Conservation (phyloP, 176 grass and related monocot genomes). For the Cenchrus fungigraminus region DNA sequence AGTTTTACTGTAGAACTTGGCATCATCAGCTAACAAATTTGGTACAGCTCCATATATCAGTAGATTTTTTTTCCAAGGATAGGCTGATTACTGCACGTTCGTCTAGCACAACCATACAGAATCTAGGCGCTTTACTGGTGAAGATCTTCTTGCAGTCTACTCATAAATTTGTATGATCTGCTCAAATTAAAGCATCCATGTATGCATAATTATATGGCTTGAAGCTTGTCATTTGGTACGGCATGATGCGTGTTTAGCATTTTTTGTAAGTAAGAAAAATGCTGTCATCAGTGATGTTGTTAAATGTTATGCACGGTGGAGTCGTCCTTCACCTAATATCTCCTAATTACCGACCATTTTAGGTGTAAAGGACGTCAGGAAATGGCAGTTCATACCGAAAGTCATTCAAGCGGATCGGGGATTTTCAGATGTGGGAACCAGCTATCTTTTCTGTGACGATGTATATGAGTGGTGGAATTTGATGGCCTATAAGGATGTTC, state of each 20-base stretch:
- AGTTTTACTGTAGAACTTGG: neutral
- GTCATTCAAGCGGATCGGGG: neutral
- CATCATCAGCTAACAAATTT: neutral
- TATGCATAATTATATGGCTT: no score
- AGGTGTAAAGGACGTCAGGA: conserved; percentile 9
- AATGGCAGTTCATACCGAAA: conserved; percentile 18
- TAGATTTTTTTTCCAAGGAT: no score
- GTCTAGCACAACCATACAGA: neutral
- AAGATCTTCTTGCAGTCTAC: neutral
- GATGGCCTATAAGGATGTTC: conserved; percentile 1
- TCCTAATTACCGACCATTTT: conserved; percentile 14
- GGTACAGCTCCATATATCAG: no score
- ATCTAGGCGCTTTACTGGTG: neutral
- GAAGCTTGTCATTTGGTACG: no score
- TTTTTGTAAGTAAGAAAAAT: neutral
- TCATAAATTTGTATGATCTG: neutral
- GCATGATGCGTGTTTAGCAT: neutral
- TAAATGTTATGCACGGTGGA: neutral
- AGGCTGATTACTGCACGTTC: neutral
- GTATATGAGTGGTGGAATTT: neutral
- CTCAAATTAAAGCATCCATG: no score
- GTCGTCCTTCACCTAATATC: neutral
- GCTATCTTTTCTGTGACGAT: neutral
- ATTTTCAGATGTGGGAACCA: conserved; percentile 26
- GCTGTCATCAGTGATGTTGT: no score